Conservation (phyloP, 495 filamentous ascomycete species). For the Trichoderma virens region DNA sequence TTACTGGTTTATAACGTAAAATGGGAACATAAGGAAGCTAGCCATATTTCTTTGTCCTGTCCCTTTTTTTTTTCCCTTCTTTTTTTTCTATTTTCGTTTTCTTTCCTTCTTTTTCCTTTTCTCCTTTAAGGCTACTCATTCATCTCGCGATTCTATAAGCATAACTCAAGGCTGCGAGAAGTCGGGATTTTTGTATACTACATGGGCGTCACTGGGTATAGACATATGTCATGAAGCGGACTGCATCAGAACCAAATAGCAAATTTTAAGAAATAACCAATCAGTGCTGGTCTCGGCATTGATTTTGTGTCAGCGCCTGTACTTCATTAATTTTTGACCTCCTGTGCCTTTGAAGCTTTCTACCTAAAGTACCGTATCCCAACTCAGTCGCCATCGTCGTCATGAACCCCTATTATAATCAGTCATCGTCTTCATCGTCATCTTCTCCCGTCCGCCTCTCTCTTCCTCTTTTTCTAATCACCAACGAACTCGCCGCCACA, state of each 20-base stretch:
- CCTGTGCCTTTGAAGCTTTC: too few species aligned
- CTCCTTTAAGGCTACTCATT: neutral
- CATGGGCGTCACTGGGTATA: neutral
- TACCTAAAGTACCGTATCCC: too few species aligned
- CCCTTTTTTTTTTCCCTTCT: too few species aligned
- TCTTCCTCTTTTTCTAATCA: conserved; percentile 16
- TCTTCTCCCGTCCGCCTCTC: conserved; percentile 16
- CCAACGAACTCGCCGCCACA: conserved; percentile 6
- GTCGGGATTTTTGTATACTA: neutral
- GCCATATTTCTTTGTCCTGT: too few species aligned
- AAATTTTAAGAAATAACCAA: neutral
- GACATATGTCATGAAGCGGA: neutral
- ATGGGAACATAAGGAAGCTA: too few species aligned
- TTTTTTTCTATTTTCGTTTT: neutral
- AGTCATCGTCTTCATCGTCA: neutral
- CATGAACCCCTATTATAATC: neutral
- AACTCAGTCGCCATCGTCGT: neutral
- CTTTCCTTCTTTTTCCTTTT: neutral
- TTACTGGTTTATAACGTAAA: too few species aligned
- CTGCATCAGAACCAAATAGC: neutral
- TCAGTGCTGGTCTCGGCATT: neutral
- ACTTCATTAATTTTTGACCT: too few species aligned
- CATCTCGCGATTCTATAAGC: neutral
- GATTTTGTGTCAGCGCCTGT: too few species aligned
- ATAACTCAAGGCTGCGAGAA: neutral